These are phyloP conservation scores for Spiraea crenata DNA, from an alignment of 331 rosid species.

Conservation along the genomic window DNA sequence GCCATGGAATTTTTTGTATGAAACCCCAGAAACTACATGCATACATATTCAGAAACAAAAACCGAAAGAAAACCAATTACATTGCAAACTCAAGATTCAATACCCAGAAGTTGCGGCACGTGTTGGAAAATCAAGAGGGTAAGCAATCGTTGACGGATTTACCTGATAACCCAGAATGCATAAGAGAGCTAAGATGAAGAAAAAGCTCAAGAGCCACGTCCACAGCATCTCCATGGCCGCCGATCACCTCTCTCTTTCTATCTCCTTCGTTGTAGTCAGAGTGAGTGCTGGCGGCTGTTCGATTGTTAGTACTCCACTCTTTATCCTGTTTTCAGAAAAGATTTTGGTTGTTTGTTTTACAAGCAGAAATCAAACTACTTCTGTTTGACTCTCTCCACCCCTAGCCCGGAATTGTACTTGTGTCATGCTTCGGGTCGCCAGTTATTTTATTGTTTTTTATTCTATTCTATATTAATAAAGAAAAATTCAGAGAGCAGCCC, in stretches of 20 bases:
- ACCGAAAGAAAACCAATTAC: neutral
- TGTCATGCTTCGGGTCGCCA: neutral
- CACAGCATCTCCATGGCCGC: conserved; percentile 37
- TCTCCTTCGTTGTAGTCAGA: neutral
- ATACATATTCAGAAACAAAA: neutral
- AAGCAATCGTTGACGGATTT: neutral
- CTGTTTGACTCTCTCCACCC: neutral
- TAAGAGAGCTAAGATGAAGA: conserved; percentile 36
- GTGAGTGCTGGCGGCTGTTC: neutral
- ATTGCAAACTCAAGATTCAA: neutral
- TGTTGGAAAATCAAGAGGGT: neutral
- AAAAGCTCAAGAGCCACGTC: conserved; percentile 46
- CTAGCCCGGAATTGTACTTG: neutral
- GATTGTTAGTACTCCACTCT: neutral
- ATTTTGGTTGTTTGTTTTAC: neutral
- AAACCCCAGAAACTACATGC: neutral
- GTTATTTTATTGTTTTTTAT: neutral
- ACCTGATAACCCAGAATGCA: conserved; percentile 44
- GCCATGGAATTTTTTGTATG: neutral
- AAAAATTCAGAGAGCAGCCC: no score
- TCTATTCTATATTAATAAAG: no score
- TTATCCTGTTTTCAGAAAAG: neutral
- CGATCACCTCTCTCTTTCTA: neutral
- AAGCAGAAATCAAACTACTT: neutral
- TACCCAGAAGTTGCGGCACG: neutral